Conservation (phyloP, 768 basidiomycete species). For the Panaeolus cyanescens region DNA sequence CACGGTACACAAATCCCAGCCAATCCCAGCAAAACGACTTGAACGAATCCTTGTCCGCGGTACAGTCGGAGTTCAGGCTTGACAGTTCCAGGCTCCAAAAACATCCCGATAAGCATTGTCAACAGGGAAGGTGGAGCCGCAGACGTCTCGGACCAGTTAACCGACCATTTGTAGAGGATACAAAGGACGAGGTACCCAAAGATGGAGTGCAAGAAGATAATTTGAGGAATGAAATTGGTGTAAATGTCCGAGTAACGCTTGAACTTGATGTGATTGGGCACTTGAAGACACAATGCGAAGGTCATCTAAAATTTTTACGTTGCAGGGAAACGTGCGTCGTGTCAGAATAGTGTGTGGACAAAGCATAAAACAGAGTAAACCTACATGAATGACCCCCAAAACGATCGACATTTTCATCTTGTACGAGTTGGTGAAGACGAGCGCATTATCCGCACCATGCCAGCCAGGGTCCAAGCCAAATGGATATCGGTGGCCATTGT, state of each 20-base stretch:
- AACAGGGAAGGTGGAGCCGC: slow-evolving; percentile 85
- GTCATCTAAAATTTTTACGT: slow-evolving; percentile 74
- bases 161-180: slow-evolving; percentile 96
- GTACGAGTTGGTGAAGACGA: slow-evolving; percentile 97
- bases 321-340: slow-evolving; percentile 1
- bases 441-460: slow-evolving; percentile 89
- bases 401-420: slow-evolving; percentile 99
- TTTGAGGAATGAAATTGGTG: slow-evolving; percentile 95
- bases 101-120: slow-evolving; percentile 97
- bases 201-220: slow-evolving; percentile 96
- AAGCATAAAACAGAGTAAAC: slow-evolving; percentile 24
- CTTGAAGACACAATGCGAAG: slow-evolving; percentile 93
- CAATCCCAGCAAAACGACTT: slow-evolving; percentile 73
- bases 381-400: slow-evolving; percentile 93
- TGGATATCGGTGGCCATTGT: slow-evolving; percentile 65
- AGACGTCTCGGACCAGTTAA: slow-evolving; percentile 80
- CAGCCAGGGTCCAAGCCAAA: slow-evolving; percentile 95
- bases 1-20: slow-evolving; percentile 92
- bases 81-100: slow-evolving; percentile 85
- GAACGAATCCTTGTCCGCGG: slow-evolving; percentile 83
- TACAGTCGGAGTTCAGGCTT: slow-evolving; percentile 73
- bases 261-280: slow-evolving; percentile 95
- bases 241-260: slow-evolving; percentile 85
- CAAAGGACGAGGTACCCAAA: slow-evolving; percentile 95
- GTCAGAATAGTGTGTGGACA: background rate